Conservation (phyloP, 2,329 filamentous ascomycete genomes). For the Fusarium decemcellulare region DNA sequence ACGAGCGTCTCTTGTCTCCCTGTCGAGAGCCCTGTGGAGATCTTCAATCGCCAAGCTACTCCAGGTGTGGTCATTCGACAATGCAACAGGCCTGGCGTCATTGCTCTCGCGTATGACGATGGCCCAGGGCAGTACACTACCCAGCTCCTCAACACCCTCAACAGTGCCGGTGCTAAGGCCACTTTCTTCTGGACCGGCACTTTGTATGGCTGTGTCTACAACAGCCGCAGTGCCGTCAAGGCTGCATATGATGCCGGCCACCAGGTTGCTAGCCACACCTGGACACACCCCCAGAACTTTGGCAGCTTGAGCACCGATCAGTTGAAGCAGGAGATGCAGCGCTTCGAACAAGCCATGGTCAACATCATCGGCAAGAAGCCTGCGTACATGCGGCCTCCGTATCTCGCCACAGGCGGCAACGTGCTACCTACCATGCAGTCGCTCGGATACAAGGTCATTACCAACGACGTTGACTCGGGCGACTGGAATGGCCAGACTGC, state of each 20-base stretch:
- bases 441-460: constrained; percentile 72
- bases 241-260: constrained; percentile 65
- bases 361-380: constrained; percentile 65
- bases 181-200: constrained; percentile 69
- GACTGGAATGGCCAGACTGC: constrained; percentile 71
- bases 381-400: constrained; percentile 64
- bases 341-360: constrained; percentile 65
- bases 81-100: constrained; percentile 59
- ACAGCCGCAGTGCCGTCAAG: constrained; percentile 66
- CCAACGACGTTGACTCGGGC: constrained; percentile 72
- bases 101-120: constrained; percentile 69
- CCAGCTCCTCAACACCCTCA: constrained; percentile 64
- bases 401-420: constrained; percentile 62
- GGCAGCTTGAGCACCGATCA: constrained; percentile 55
- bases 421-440: constrained; percentile 58
- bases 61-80: constrained; percentile 61
- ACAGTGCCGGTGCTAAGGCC: constrained; percentile 63
- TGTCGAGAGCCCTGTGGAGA: constrained; percentile 53
- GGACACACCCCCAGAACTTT: constrained; percentile 63
- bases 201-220: constrained; percentile 66
- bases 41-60: constrained; percentile 55
- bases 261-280: constrained; percentile 68
- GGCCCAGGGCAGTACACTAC: constrained; percentile 65
- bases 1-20: constrained; percentile 49
- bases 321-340: constrained; percentile 63